Conservation (phyloP, 495 filamentous ascomycete genomes). For the Immersiella caudata region DNA sequence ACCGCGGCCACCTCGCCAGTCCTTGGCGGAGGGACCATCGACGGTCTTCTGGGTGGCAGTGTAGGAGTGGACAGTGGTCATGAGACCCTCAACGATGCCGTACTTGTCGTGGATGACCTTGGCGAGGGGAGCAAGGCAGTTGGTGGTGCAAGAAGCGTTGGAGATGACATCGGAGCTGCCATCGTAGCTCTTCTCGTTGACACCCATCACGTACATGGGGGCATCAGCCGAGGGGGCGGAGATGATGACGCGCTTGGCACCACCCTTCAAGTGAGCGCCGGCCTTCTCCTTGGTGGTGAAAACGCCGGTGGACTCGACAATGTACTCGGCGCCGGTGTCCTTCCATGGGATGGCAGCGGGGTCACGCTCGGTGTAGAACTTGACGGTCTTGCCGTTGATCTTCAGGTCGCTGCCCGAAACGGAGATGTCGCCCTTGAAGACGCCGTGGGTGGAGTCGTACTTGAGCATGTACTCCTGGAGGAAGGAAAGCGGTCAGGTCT, state of each 20-base stretch:
- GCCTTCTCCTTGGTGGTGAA: slow-evolving; percentile 99
- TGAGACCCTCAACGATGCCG: slow-evolving; percentile 96
- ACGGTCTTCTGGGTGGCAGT: slow-evolving; percentile 99
- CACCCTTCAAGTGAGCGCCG: slow-evolving; percentile 92
- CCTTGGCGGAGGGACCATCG: slow-evolving; percentile 95
- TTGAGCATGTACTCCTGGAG: slow-evolving; percentile 96
- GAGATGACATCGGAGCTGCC: slow-evolving; percentile 88
- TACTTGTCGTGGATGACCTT: slow-evolving; percentile 99
- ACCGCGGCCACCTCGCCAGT: slow-evolving; percentile 98
- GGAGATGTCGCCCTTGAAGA: slow-evolving; percentile 90
- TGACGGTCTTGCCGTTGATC: slow-evolving; percentile 94
- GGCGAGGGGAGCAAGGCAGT: slow-evolving; percentile 98
- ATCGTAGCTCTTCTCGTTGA: slow-evolving; percentile 93
- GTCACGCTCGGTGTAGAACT: slow-evolving; percentile 94
- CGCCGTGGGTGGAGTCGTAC: slow-evolving; percentile 95
- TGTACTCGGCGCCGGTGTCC: slow-evolving; percentile 86
- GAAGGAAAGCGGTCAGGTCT: slow-evolving; percentile 26
- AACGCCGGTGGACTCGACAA: slow-evolving; percentile 98
- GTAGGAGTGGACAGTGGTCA: slow-evolving; percentile 99
- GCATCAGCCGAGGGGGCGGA: slow-evolving; percentile 98
- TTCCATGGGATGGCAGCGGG: slow-evolving; percentile 90
- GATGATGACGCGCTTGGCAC: slow-evolving; percentile 99
- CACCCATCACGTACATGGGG: slow-evolving; percentile 99
- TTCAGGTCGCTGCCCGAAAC: slow-evolving; percentile 73
- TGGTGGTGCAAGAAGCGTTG: slow-evolving; percentile 99